Evolutionary conservation across 768 basidiomycete genomes (phyloP), one percentile per base, ranked within the genome.

Genomic region (Hebeloma cylindrosporum): DNA sequence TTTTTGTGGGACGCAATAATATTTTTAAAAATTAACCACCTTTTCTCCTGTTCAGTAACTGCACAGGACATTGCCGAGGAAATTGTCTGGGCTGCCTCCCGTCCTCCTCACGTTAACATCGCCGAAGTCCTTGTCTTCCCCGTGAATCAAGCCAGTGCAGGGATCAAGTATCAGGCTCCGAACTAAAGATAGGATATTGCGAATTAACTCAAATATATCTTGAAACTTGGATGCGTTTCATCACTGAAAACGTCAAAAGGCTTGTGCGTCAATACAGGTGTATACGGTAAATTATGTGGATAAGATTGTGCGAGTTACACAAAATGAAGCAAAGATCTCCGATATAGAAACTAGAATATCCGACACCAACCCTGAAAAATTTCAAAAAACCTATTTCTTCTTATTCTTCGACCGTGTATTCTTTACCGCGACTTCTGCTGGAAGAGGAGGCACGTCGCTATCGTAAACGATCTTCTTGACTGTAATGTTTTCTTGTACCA

Each of bases 11-110:
- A n/a, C n/a, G n/a, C n/a, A n/a, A n/a, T n/a, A n/a, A 18, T 22
- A 3, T n/a, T 0, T 28, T 7, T 17, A 3, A 34, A 9, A 11
- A 10, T 37, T 30, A 28, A 25, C 21, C 20, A 34, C 27, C 29
- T n/a, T 13, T 23, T 21, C 23, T 17, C 43, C 46, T 39, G 21
- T 52, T 27, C 57, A 93, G 89, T 95, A 64, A 75, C 78, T 5
- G 82, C 85, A 5, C 76, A 85, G 48, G 93, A 97, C 60, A 86
- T 97, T 34, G 96, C 96, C 1, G 96, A 99, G 63, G 93, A 98
- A 66, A 94, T 99, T 58, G 93, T 95, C 14, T 99, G 95, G 95
- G 84, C 84, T 10, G 95, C 96, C 14, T 77, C 88, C 8, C 83
- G 94, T 30, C 94, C 94, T 8, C 75, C 88, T 29, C 94, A 95